Conservation (phyloP, 164 flowering plant species). For the Piper betle region DNA sequence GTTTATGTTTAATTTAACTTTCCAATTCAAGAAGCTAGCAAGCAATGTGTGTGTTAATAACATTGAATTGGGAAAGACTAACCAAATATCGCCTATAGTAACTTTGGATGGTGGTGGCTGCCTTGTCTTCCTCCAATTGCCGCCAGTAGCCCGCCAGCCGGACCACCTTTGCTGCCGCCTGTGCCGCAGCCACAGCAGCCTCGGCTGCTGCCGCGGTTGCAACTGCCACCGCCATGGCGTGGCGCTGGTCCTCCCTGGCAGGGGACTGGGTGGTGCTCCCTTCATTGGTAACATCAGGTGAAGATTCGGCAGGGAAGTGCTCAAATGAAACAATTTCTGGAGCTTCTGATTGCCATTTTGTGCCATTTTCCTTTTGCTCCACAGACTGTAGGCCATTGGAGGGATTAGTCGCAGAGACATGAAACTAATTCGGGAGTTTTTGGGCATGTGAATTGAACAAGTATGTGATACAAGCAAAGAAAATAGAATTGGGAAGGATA, state of each 20-base stretch:
- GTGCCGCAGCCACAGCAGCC: slow-evolving; percentile 89
- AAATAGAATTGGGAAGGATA: not conserved
- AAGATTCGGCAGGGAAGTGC: slow-evolving; percentile 69
- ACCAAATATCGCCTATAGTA: slow-evolving; percentile 85
- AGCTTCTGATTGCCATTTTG: slow-evolving; percentile 47
- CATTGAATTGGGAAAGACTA: slow-evolving; percentile 1
- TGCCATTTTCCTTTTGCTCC: slow-evolving; percentile 40
- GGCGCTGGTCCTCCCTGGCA: slow-evolving; percentile 35
- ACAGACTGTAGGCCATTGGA: not conserved
- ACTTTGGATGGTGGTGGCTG: slow-evolving; percentile 72
- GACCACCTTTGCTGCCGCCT: slow-evolving; percentile 84
- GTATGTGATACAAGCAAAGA: not conserved
- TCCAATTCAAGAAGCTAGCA: too few species aligned
- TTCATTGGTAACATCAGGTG: slow-evolving; percentile 47
- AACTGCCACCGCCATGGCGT: slow-evolving; percentile 72
- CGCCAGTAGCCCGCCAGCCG: slow-evolving; percentile 68
- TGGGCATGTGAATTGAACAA: not conserved
- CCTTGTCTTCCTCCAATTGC: slow-evolving; percentile 67
- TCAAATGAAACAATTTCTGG: slow-evolving; percentile 75
- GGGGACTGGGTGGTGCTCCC: slow-evolving; percentile 44
- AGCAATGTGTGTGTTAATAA: too few species aligned
- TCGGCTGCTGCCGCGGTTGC: slow-evolving; percentile 93
- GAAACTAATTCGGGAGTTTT: too few species aligned
- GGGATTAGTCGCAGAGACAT: not conserved
- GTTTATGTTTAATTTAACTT: too few species aligned